Evolutionary conservation across 768 basidiomycete genomes (phyloP), one percentile per base, ranked within the genome.

Genomic region (Psilocybe sp.): DNA sequence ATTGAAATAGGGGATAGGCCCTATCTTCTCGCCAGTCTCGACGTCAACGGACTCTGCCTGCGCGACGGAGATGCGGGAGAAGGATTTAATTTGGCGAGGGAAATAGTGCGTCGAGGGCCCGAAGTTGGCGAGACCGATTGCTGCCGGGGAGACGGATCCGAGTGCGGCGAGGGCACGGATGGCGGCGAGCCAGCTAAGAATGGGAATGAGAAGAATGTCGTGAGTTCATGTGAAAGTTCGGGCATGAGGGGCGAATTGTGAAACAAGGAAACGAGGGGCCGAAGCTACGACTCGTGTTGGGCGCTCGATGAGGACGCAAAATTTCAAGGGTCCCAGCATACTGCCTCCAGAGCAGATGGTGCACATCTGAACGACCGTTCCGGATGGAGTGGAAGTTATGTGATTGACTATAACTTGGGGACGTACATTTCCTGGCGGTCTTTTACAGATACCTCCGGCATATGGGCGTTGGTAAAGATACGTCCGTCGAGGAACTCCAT

Each of bases 401-500:
- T 14, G 14, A 6, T 31, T 2, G 4, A 28, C 15, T 14, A 34
- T 53, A 37, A 23, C 28, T 14, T 19, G 11, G n/a, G 16, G 1
- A 69, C 82, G 33, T 57, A 88, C 92, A 89, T 89, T 67, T 88
- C 83, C 47, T 77, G 73, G 61, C 87, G 71, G 57, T 87, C 85
- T 47, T 77, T 60, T 2, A 77, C 73, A 4, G 79, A 61, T 1
- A 92, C 69, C 60, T 89, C 84, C 0, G 81, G 80, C 84, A 97
- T 85, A 53, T 81, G 68, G 7, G 79, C 72, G 66, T 98, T 89
- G 11, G 91, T 89, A 70, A 97, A 99, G 58, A 98, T 95, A 41
- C 97, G 80, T 0, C 96, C 96, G 16, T 96, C 85, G 40, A 98
- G 62, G 64, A 90, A 98, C 64, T 98, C 89, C 96, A 99, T 98